Base-by-base conservation (phyloP, 2,329 filamentous ascomycete genomes). In the Neospermospora avenae region DNA sequence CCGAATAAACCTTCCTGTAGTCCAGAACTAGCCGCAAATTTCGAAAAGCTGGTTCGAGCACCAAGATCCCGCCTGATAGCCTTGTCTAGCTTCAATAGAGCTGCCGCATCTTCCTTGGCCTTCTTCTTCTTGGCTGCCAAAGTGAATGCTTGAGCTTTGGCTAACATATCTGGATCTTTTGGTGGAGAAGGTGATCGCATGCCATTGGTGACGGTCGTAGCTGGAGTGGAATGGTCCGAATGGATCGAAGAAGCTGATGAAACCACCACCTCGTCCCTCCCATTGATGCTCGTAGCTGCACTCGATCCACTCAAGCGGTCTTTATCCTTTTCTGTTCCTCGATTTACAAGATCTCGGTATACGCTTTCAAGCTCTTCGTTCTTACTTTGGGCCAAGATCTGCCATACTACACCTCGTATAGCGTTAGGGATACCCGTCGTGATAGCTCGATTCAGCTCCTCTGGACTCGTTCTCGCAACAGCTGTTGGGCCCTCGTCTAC, bases 351-450 rank as follows among this genome's bases (percentile, higher is more conserved):
- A 62, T 96, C 92, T 65, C 83, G 84, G 76, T 98, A 99, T n/a
- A 92, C 84, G 16, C 81, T 77, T 75, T 99, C 95, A 18, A 99
- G 78, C 46, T 96, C 91, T 62, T 93, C 89, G 68, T 91, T 96
- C 75, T 96, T 96, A 77, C 93, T 97, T 72, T 96, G 91, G 3
- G 95, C 92, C 63, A 99, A 78, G 7, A 98, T 93, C 76, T 99
- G 95, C 95, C 95, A 99, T 54, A 99, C 93, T 2, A 99, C 95
- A n/a, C 95, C 96, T 60, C 95, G 87, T 63, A 99, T 96, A 3
- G 93, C 93, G 67, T 88, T 92, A 1, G 95, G 95, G 59, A 99
- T 99, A 34, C 95, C 95, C 41, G 88, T 90, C 53, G 93, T 90
- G 68, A 99, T 97, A 22, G 95, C 93, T 66, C 83, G 85, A 71